A percentile compares a stretch with the other conserved stretches of the same genome.
These are phyloP conservation scores for Solanum infundibuliforme DNA, from an alignment of 257 asterid genomes.

Conservation along the genomic window DNA sequence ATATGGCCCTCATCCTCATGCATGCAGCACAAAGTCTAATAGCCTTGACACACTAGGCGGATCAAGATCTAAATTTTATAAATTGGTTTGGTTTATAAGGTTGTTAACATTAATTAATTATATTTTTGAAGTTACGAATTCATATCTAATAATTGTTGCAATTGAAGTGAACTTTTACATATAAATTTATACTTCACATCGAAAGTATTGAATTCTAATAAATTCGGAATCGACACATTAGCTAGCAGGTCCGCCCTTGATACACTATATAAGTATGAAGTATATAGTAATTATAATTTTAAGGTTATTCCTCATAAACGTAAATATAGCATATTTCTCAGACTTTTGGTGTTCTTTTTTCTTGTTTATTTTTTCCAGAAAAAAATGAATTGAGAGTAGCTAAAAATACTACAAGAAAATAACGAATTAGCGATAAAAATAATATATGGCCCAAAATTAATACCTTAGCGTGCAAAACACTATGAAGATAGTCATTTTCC, in stretches of 20 bases:
- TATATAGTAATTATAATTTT: too few species aligned
- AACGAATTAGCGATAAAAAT: too few species aligned
- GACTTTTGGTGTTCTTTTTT: too few species aligned
- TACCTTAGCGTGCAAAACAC: too few species aligned
- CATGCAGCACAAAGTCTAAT: not conserved
- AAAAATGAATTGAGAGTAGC: not conserved
- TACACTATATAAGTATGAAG: not conserved
- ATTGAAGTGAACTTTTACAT: not conserved
- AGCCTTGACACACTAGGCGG: fast-evolving
- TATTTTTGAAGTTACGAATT: not conserved
- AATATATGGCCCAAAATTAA: too few species aligned
- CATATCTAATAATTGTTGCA: not conserved
- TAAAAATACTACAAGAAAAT: too few species aligned
- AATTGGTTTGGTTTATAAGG: fast-evolving
- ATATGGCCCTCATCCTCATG: not conserved
- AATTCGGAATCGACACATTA: not conserved
- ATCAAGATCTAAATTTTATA: not conserved
- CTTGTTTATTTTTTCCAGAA: too few species aligned
- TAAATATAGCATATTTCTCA: not conserved
- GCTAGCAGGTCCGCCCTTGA: not conserved
- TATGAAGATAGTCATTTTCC: too few species aligned
- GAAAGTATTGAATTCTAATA: fast-evolving
- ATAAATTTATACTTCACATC: not conserved
- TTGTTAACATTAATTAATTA: too few species aligned
- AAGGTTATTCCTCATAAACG: not conserved